Evolutionary conservation across 495 filamentous ascomycete species (phyloP), one percentile per base, ranked within the genome.

Genomic region (Penicillium steckii): DNA sequence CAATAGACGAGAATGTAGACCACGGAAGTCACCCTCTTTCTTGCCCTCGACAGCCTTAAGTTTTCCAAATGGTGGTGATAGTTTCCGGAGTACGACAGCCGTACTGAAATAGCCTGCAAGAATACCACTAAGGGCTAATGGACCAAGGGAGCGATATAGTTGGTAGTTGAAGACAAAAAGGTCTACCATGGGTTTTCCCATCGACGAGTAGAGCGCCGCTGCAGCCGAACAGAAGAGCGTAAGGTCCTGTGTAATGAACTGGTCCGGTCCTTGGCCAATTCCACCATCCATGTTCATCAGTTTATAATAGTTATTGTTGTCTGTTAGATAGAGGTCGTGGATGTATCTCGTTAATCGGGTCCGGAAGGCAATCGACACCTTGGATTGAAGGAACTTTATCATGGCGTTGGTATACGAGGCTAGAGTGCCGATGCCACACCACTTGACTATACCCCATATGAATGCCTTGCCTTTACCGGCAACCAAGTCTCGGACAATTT

Each of bases 321-420:
- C 87, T 59, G 95, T 96, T 19, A 99, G 80, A 67, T 97, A 97
- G 19, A 99, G 72, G 68, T 99, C 95, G 64, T 99, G 95, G 44
- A 99, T 96, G 65, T 99, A 99, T 54, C 95, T 78, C 15, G 95
- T 99, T 22, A 99, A 74, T 2, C 95, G 85, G 7, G 95, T 99
- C 29, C 95, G 89, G 80, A 99, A 99, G 38, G 95, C 90, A 50
- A 99, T 99, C 12, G 92, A 95, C 42, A 97, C 89, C 76, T 99
- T 99, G 43, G 89, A 89, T 65, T 99, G 93, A 47, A 99, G 81
- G 71, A 91, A 99, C 70, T 97, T 97, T 72, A 99, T 97, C 86
- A 91, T 93, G 30, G 91, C 89, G 66, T 97, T 97, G 30, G 90
- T 95, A 64, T 95, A 95, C 1, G 89, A 91, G 15, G 89, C 89